Conservation (phyloP, 768 basidiomycete species). For the Dentipellis sp. region DNA sequence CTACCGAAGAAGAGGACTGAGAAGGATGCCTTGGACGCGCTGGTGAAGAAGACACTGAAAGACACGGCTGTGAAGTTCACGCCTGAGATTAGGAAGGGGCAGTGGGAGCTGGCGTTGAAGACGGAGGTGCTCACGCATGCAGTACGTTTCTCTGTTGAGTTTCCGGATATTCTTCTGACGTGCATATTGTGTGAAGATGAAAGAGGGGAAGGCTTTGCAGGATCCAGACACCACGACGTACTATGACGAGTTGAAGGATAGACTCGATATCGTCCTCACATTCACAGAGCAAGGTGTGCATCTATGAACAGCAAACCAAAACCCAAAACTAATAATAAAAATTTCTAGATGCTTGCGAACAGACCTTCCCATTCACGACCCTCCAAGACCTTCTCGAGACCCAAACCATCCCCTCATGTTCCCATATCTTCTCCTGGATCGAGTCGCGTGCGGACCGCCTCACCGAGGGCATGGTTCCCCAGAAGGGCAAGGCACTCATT, state of each 20-base stretch:
- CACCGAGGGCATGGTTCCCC: slow-evolving; percentile 71
- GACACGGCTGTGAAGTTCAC: slow-evolving; percentile 18
- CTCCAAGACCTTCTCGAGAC: slow-evolving; percentile 80
- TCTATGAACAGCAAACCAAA: not conserved
- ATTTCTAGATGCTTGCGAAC: slow-evolving; percentile 80
- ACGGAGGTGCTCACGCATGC: slow-evolving; percentile 66
- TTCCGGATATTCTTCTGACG: not conserved
- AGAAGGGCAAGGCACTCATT: slow-evolving; percentile 82
- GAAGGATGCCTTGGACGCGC: slow-evolving; percentile 5
- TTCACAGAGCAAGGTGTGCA: slow-evolving; percentile 69
- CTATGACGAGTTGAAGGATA: slow-evolving; percentile 48
- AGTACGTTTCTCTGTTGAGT: slow-evolving; percentile 32
- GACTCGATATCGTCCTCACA: slow-evolving; percentile 64
- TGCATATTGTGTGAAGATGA: slow-evolving; percentile 32
- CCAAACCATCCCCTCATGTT: slow-evolving; percentile 79
- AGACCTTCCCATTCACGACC: slow-evolving; percentile 59
- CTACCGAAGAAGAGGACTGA: slow-evolving; percentile 7
- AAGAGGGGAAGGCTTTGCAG: slow-evolving; percentile 58
- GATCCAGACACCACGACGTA: slow-evolving; percentile 38
- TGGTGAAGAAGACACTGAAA: slow-evolving; percentile 9
- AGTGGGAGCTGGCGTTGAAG: slow-evolving; percentile 69
- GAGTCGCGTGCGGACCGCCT: slow-evolving; percentile 62
- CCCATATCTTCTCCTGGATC: slow-evolving; percentile 84
- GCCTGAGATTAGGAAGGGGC: slow-evolving; percentile 53
- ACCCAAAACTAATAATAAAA: not conserved